These are phyloP conservation scores for Glycine latifolia DNA, from an alignment of 306 rosid species.

Conservation along the genomic window DNA sequence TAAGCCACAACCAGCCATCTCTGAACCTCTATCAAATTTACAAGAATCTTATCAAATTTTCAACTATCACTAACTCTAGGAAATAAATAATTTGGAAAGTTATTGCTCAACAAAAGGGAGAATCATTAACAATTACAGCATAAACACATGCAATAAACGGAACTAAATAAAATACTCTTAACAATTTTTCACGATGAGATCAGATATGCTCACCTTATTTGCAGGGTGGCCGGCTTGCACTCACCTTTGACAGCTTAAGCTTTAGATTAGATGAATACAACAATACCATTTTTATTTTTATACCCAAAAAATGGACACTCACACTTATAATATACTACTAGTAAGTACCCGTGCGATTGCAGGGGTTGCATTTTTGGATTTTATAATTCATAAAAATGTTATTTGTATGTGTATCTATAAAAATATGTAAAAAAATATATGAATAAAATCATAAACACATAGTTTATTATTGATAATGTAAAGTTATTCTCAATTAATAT, in stretches of 20 bases:
- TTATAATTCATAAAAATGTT: too few species aligned
- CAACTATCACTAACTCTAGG: background rate
- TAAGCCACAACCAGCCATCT: background rate
- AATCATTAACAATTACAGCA: constrained; percentile 10
- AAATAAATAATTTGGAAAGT: background rate
- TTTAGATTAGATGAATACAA: constrained; percentile 12
- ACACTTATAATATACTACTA: background rate
- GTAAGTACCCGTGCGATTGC: too few species aligned
- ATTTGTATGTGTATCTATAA: too few species aligned
- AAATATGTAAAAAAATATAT: too few species aligned
- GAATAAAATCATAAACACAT: too few species aligned
- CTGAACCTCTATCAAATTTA: background rate
- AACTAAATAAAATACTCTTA: background rate
- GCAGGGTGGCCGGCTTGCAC: background rate
- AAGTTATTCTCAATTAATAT: too few species aligned
- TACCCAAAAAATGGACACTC: background rate
- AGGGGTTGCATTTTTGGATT: too few species aligned
- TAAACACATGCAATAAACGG: background rate
- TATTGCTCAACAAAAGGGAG: background rate
- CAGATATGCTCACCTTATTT: constrained; percentile 3
- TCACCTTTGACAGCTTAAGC: background rate
- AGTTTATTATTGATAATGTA: too few species aligned
- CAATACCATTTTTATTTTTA: background rate
- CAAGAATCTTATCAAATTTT: background rate
- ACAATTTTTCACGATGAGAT: constrained; percentile 20